phyloP scores from a whole-genome alignment of 2,329 filamentous ascomycete species.

The Aspergillus viridinutans region DNA sequence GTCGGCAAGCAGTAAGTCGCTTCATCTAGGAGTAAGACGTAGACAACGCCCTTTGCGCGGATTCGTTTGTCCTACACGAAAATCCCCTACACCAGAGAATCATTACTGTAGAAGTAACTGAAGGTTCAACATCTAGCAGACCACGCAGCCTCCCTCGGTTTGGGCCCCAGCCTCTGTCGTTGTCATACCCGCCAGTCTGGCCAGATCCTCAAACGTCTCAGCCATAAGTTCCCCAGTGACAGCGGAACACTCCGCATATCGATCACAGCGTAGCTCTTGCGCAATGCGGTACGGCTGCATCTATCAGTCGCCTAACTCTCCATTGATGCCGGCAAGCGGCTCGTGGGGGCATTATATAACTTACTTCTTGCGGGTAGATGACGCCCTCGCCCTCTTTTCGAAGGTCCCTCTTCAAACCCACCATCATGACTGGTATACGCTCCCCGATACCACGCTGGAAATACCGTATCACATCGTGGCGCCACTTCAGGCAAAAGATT shows the following conservation, averaged over 20 bases:
- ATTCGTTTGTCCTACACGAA: background rate
- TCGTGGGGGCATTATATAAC: slow-evolving; percentile 13
- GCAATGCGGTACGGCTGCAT: slow-evolving; percentile 53
- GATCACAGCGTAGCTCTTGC: slow-evolving; percentile 57
- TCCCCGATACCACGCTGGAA: slow-evolving; percentile 47
- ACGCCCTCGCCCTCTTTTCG: slow-evolving; percentile 43
- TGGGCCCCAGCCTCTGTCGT: slow-evolving; percentile 53
- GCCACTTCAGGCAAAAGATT: slow-evolving; percentile 32
- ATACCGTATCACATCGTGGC: slow-evolving; percentile 42
- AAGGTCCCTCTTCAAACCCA: slow-evolving; percentile 57
- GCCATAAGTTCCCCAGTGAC: slow-evolving; percentile 56
- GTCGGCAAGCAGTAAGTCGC: background rate
- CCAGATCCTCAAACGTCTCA: slow-evolving; percentile 59
- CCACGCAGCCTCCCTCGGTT: slow-evolving; percentile 39
- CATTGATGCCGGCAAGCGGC: background rate
- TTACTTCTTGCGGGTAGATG: slow-evolving; percentile 42
- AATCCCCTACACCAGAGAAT: background rate
- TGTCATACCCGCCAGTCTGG: slow-evolving; percentile 54
- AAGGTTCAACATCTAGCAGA: slow-evolving; percentile 28
- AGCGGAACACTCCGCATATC: slow-evolving; percentile 61
- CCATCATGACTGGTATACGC: slow-evolving; percentile 53
- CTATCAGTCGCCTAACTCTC: slow-evolving; percentile 4
- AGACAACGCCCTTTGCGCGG: background rate
- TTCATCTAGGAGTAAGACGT: background rate
- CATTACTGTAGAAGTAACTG: slow-evolving; percentile 11